Evolutionary conservation across 805 yeast species (phyloP).

Genomic region (Ogataea neopini): DNA sequence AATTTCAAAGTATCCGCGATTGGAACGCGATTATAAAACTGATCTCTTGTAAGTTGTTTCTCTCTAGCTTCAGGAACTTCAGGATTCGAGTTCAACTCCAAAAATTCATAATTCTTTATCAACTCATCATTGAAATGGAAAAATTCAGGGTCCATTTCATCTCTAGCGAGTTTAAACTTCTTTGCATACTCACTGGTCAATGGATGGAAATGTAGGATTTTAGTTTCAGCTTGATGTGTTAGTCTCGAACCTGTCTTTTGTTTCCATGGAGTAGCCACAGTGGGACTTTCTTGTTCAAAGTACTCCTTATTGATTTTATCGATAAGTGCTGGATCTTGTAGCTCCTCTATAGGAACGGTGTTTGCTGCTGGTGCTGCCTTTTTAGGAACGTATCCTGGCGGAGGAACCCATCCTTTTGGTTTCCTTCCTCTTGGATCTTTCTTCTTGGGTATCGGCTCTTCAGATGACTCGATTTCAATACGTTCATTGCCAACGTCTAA

Average conservation of each 20-base stretch:
- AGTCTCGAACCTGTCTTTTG: slow-evolving; percentile 10
- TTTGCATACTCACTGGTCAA: slow-evolving; percentile 11
- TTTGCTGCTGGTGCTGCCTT: background rate
- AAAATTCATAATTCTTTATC: slow-evolving; percentile 8
- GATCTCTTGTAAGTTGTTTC: slow-evolving; percentile 1
- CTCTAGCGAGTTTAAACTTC: slow-evolving; percentile 15
- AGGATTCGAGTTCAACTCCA: slow-evolving; percentile 5
- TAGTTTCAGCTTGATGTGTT: slow-evolving; percentile 18
- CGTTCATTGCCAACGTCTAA: slow-evolving; percentile 6
- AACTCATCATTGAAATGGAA: slow-evolving; percentile 21
- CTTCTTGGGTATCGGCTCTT: background rate
- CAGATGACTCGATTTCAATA: slow-evolving; percentile 6
- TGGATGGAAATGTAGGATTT: slow-evolving; percentile 15
- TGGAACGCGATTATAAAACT: slow-evolving; percentile 11
- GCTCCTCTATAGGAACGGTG: background rate
- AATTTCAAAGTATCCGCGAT: slow-evolving; percentile 18
- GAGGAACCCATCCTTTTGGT: slow-evolving; percentile 21
- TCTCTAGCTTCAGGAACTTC: slow-evolving; percentile 2
- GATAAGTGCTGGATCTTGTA: slow-evolving; percentile 8
- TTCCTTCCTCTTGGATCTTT: slow-evolving; percentile 16
- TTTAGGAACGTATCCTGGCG: slow-evolving; percentile 9
- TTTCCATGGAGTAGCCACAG: slow-evolving; percentile 17
- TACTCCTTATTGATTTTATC: slow-evolving; percentile 15
- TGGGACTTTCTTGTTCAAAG: slow-evolving; percentile 11
- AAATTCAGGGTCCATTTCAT: slow-evolving; percentile 17